Evolutionary conservation across 1,284 basidiomycete species (phyloP), one percentile per base, ranked within the genome.

Genomic region (Heterobasidion irregulare): DNA sequence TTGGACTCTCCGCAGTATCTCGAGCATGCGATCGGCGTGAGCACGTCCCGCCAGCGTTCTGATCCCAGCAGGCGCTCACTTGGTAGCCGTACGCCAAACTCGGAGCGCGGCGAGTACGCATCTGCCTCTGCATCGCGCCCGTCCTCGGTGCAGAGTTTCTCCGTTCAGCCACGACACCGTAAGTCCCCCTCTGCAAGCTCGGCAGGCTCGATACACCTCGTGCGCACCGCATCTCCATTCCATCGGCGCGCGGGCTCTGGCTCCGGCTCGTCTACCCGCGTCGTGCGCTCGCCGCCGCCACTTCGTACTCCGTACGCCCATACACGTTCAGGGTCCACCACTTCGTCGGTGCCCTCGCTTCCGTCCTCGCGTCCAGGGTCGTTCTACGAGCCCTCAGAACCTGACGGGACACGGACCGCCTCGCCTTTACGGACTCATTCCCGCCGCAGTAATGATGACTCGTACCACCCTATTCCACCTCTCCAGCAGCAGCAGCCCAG

Each of bases 151-250:
- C 80, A 76, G 18, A 90, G 88, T 64, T 79, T 86, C 65, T 78
- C 78, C 9, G 77, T 78, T 52, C 68, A 69, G 19, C 74, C 76
- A 32, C 73, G 80, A 41, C 89, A 89, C 66, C 75, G 81, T 18
- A 89, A 89, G 69, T 85, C 83, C 0, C 86, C 87, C 0, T 90
- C 86, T 0, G 78, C 78, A 32, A 87, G 87, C 65, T 91, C 88
- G 1, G 75, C 79, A 8, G 84, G 88, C 1, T 89, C 85, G 12
- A 72, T 75, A 48, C 78, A 83, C 63, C 70, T 79, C 58, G 65
- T 64, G 19, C 78, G 85, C 19, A 76, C 83, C 1, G 70, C 83
- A 32, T 86, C 86, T 6, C 86, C 88, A 1, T 84, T 83, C 55
- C 89, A 91, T 66, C 75, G 84, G 18, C 73, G 89, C 50, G 82